Evolutionary conservation across 2,329 filamentous ascomycete genomes (phyloP), one percentile per base, ranked within the genome.

Genomic region (Elsinoe necatrix): DNA sequence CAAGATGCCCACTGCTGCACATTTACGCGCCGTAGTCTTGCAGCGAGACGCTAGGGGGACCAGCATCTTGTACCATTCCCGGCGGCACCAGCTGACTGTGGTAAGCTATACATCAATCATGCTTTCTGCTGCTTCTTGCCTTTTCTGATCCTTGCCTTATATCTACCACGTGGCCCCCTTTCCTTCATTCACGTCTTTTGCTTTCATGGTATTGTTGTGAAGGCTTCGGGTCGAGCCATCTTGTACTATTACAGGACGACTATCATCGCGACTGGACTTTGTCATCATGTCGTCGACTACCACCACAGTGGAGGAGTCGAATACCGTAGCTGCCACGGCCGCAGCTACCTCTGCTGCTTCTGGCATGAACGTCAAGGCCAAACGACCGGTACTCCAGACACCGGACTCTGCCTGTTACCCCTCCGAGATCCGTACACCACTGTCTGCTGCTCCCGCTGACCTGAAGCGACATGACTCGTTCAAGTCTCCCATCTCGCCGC

Each of bases 401-500:
- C 84, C 83, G 63, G 77, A 82, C 58, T 82, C 82, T 61, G 81
- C 84, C 47, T 81, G 73, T 25, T 77, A 77, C 58, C 75, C 75
- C 6, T 78, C 75, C 4, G 75, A 77, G 65, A 65, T 77, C 56
- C 65, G 80, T 62, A 91, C 85, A 62, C 87, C 87, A 50, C 77
- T 87, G 66, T 83, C 83, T 50, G 75, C 74, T 52, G 77, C 77
- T 47, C 76, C 81, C 18, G 74, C 77, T 56, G 78, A 80, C 64
- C 81, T 91, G 76, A 92, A 91, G 71, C 74, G 75, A 56, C 80
- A 86, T 63, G 78, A 86, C 57, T 86, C 84, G 73, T 47, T 35
- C 54, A 56, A 35, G n/a, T 48, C 54, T 23, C 91, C 91, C 50
- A 95, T 97, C 70, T 95, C 87, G 54, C 92, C 92, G 54, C 92